These are phyloP conservation scores for Neonectria ditissima DNA, from an alignment of 2,329 filamentous ascomycete genomes.

Conservation along the genomic window DNA sequence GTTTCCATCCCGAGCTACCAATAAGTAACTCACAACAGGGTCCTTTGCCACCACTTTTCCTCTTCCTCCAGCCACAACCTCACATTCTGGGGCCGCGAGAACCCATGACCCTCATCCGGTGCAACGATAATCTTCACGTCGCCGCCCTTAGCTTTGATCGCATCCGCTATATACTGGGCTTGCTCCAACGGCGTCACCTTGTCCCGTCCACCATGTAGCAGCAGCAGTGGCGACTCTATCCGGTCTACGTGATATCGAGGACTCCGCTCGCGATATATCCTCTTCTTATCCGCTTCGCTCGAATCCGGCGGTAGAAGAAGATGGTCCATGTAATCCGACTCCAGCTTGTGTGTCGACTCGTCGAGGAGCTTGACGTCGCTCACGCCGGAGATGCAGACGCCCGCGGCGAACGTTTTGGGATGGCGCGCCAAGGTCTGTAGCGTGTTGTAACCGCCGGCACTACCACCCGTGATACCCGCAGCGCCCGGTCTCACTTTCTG, in stretches of 20 bases:
- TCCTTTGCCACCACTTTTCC: conserved; percentile 61
- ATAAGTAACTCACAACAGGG: conserved; percentile 44
- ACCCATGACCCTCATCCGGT: conserved; percentile 64
- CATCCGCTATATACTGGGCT: conserved; percentile 62
- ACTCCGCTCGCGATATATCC: conserved; percentile 59
- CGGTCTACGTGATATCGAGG: conserved; percentile 61
- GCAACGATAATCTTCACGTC: conserved; percentile 61
- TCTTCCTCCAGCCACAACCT: conserved; percentile 57
- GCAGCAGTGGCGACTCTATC: conserved; percentile 62
- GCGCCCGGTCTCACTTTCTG: conserved; percentile 52
- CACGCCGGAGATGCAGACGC: conserved; percentile 63
- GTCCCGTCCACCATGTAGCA: conserved; percentile 68
- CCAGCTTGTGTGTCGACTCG: conserved; percentile 67
- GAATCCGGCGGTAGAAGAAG: conserved; percentile 55
- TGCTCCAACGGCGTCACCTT: conserved; percentile 70
- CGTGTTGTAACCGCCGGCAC: conserved; percentile 66
- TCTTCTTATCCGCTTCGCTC: conserved; percentile 53
- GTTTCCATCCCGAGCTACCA: neutral
- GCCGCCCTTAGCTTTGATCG: conserved; percentile 55
- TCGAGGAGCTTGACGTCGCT: conserved; percentile 61
- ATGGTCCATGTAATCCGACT: conserved; percentile 62
- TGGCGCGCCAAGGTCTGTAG: conserved; percentile 61
- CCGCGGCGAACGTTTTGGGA: conserved; percentile 60
- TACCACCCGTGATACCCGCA: conserved; percentile 63
- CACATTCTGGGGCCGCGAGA: conserved; percentile 55